phyloP scores from a whole-genome alignment of 2,329 filamentous ascomycete genomes.

The Aspergillus candidus region DNA sequence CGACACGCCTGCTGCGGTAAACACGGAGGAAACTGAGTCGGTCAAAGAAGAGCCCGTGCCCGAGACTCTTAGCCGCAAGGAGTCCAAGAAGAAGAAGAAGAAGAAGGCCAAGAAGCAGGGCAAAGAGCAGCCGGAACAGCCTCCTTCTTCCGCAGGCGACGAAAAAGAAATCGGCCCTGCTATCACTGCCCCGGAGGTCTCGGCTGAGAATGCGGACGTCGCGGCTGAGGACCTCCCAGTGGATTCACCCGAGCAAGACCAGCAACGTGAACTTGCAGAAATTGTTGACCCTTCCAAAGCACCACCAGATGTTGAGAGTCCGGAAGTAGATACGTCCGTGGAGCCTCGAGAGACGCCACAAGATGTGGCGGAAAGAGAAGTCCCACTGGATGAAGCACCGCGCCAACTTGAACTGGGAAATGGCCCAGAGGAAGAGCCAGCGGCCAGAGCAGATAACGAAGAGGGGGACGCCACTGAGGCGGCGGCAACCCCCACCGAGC shows the following conservation, averaged over 20 bases:
- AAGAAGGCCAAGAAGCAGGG: conserved; percentile 18
- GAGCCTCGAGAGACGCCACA: no score
- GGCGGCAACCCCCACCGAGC: conserved; percentile 1
- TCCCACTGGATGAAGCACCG: no score
- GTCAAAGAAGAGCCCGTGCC: conserved; percentile 3
- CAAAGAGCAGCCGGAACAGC: conserved; percentile 6
- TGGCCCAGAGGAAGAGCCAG: neutral
- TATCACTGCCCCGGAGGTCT: no score
- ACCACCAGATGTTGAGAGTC: no score
- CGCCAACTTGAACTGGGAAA: no score
- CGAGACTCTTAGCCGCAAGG: conserved; percentile 7
- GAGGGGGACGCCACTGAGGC: neutral
- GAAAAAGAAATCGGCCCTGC: neutral
- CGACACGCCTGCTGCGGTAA: neutral
- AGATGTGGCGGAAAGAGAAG: no score
- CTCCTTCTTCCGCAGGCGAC: neutral
- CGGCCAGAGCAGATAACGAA: neutral
- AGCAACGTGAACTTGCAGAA: no score
- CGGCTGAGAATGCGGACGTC: no score
- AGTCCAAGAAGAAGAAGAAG: conserved; percentile 18
- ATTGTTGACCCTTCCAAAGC: no score
- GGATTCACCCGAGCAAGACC: no score
- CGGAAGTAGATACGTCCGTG: no score
- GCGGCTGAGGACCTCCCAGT: no score
- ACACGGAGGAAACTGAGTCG: neutral